These are phyloP conservation scores for Spencermartinsiella europaea DNA, from an alignment of 805 yeast genomes.

Conservation along the genomic window DNA sequence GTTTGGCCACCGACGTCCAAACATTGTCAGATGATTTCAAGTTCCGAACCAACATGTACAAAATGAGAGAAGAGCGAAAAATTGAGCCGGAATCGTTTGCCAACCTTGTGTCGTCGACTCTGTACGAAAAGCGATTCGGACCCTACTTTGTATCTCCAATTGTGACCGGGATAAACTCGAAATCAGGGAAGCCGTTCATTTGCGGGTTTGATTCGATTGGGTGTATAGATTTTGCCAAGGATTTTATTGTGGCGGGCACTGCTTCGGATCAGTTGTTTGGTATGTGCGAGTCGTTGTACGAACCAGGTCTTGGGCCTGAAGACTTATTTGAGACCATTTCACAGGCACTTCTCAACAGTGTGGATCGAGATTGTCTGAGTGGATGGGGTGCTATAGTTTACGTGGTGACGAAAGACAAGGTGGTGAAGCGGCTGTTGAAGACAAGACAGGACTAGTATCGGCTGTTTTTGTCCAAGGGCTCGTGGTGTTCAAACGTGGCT, in stretches of 20 bases:
- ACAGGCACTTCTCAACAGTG: constrained; percentile 90
- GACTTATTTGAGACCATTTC: constrained; percentile 93
- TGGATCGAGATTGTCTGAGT: constrained; percentile 92
- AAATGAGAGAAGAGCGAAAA: constrained; percentile 81
- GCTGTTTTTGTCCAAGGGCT: too few species aligned
- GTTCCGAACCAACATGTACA: constrained; percentile 80
- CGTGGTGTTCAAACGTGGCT: too few species aligned
- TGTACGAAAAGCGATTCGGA: constrained; percentile 84
- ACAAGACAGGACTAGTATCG: constrained; percentile 83
- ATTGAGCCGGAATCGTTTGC: constrained; percentile 95
- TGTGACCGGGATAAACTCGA: constrained; percentile 89
- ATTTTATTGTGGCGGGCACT: constrained; percentile 93
- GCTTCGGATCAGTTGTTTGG: constrained; percentile 96
- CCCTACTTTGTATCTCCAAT: constrained; percentile 97
- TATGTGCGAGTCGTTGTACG: constrained; percentile 96
- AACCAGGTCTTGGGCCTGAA: constrained; percentile 89
- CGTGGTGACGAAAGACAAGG: constrained; percentile 86
- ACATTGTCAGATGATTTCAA: constrained; percentile 78
- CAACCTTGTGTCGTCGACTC: constrained; percentile 80
- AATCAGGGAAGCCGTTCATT: constrained; percentile 77
- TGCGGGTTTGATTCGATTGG: constrained; percentile 97
- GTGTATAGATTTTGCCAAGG: constrained; percentile 90
- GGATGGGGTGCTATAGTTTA: constrained; percentile 99
- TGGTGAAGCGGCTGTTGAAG: constrained; percentile 77
- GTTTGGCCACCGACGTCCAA: constrained; percentile 89